These are phyloP conservation scores for Skeletonema tropicum DNA, from an alignment of 108 stramenopile species.

Conservation along the genomic window DNA sequence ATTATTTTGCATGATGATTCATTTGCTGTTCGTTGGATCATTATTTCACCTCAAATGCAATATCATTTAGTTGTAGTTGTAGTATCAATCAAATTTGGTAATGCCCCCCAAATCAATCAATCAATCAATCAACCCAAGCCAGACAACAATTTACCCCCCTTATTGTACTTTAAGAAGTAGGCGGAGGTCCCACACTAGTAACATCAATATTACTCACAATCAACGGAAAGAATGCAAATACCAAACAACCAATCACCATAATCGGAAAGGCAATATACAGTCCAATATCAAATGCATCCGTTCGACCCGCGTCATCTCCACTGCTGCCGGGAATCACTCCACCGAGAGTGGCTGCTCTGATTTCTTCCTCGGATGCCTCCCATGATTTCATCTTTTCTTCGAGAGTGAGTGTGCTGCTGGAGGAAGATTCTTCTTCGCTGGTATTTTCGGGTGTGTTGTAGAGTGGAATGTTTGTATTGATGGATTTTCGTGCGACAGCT, in stretches of 20 bases:
- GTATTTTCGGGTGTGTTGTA: background rate
- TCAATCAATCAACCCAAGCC: too few relatives aligned
- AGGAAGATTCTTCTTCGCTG: background rate
- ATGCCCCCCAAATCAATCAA: too few relatives aligned
- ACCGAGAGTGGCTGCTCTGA: slow-evolving; percentile 71
- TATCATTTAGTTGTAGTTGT: too few relatives aligned
- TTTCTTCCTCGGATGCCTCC: slow-evolving; percentile 84
- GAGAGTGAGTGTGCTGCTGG: slow-evolving; percentile 20
- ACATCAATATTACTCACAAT: slow-evolving; percentile 78
- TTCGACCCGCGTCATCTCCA: slow-evolving; percentile 2
- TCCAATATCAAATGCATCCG: slow-evolving; percentile 79
- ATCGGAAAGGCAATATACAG: slow-evolving; percentile 74
- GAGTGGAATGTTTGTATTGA: background rate
- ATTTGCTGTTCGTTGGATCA: too few relatives aligned
- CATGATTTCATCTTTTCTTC: slow-evolving; percentile 83
- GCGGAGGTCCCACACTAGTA: slow-evolving; percentile 73
- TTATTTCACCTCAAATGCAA: too few relatives aligned
- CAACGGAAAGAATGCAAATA: slow-evolving; percentile 74
- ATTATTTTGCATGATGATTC: too few relatives aligned
- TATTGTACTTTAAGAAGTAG: slow-evolving; percentile 38
- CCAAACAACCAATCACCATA: slow-evolving; percentile 56
- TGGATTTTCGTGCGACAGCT: background rate
- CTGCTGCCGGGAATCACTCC: slow-evolving; percentile 48
- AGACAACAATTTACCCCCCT: background rate
- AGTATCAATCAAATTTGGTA: too few relatives aligned